A percentile compares a stretch with the other conserved stretches of the same genome.
phyloP scores from a whole-genome alignment of 306 rosid species.

The Clitoria ternatea region DNA sequence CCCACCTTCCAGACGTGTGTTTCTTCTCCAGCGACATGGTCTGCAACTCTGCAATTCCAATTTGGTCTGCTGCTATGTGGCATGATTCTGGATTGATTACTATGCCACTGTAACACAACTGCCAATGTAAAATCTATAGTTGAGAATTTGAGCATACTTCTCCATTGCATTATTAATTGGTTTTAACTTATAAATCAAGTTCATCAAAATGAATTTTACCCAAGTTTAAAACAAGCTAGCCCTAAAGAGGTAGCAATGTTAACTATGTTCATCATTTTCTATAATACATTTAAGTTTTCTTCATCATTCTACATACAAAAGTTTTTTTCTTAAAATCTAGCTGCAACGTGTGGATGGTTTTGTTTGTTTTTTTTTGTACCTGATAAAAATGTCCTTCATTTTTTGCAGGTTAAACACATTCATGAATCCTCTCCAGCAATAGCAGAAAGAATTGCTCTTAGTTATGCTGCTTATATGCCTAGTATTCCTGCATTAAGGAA shows the following conservation, averaged over 20 bases:
- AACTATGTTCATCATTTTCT: not conserved
- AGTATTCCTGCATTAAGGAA: conserved; percentile 78
- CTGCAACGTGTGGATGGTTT: conserved; percentile 1
- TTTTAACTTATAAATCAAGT: too few species aligned
- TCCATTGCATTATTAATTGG: too few species aligned
- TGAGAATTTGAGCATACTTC: too few species aligned
- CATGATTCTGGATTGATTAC: too few species aligned
- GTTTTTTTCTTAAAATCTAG: not conserved
- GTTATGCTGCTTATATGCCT: conserved; percentile 63
- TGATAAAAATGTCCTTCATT: conserved; percentile 6
- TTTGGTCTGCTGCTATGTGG: too few species aligned
- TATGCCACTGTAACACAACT: too few species aligned
- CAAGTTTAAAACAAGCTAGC: too few species aligned
- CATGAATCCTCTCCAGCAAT: conserved; percentile 59
- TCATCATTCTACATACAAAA: not conserved
- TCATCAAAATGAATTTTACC: too few species aligned
- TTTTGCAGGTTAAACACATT: conserved; percentile 67
- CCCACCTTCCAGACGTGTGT: too few species aligned
- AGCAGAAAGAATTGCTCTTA: conserved; percentile 58
- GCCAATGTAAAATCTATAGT: too few species aligned
- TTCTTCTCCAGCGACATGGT: too few species aligned
- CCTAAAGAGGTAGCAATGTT: not conserved
- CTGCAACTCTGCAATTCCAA: too few species aligned
- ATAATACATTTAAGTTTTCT: not conserved
- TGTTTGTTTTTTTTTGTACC: conserved; percentile 15